phyloP scores from a whole-genome alignment of 805 yeast genomes.

The Kluyveromyces siamensis region DNA sequence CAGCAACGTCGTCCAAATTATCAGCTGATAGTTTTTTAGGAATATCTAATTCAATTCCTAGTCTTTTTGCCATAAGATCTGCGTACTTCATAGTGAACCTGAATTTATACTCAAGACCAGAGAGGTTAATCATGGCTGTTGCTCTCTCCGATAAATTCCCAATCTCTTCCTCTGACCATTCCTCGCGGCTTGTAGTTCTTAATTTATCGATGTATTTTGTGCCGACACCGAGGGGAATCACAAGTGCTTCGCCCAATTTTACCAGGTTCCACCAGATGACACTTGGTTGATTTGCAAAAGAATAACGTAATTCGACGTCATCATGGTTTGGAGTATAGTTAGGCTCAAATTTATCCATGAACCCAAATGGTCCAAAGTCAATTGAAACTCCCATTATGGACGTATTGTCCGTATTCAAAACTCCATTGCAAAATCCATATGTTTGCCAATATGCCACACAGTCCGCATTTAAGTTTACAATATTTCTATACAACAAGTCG shows the following conservation, averaged over 20 bases:
- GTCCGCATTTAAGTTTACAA: constrained; percentile 62
- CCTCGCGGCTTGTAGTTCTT: constrained; percentile 22
- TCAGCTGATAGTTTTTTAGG: constrained; percentile 30
- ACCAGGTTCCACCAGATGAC: constrained; percentile 91
- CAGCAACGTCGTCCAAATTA: constrained; percentile 7
- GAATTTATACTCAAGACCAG: constrained; percentile 56
- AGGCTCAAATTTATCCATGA: constrained; percentile 79
- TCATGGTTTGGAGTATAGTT: constrained; percentile 84
- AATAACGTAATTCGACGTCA: constrained; percentile 62
- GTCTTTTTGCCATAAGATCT: constrained; percentile 47
- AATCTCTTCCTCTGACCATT: constrained; percentile 41
- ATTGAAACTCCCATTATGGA: constrained; percentile 80
- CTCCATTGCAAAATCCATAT: constrained; percentile 91
- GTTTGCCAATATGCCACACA: constrained; percentile 81
- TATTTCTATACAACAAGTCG: constrained; percentile 63
- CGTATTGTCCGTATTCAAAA: constrained; percentile 88
- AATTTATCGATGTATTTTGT: constrained; percentile 38
- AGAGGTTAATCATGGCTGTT: constrained; percentile 49
- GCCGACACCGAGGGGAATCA: constrained; percentile 73
- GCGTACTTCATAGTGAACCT: constrained; percentile 52
- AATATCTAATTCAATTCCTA: constrained; percentile 49
- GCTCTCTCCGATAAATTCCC: constrained; percentile 51
- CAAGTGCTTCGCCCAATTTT: constrained; percentile 74
- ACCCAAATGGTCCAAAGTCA: constrained; percentile 93
- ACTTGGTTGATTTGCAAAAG: constrained; percentile 76